Base-by-base conservation (phyloP, 768 basidiomycete genomes). In the Pleurotus pulmonarius region DNA sequence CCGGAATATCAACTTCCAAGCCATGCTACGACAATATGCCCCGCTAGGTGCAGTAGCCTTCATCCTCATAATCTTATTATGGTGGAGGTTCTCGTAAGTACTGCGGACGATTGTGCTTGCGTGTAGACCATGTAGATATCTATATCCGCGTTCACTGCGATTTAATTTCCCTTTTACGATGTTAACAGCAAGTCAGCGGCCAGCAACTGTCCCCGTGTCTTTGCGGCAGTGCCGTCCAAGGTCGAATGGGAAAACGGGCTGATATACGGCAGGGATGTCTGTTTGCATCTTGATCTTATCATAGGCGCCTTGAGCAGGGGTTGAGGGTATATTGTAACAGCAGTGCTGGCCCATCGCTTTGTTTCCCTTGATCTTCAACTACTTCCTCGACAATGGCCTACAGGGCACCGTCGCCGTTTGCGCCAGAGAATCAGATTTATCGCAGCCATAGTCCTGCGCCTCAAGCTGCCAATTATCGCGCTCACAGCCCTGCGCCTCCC, bases 11-110 rank as follows among this genome's bases (percentile, higher is more conserved):
- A 98, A 98, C 67, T 68, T 95, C 55, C 83, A 95, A 62, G 93
- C 94, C 12, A 88, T 98, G 86, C 69, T 98, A 61, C 85, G 97
- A 59, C 93, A 98, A 67, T 99, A 95, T 72, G 97, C 95, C 39
- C 97, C 97, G 2, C 71, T 98, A 55, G 94, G 83, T 46, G 94
- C 88, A 16, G 81, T 95, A 44, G 82, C 76, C 16, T 74, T 98
- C 60, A 78, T 99, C 62, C 64, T 97, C 53, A 75, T 98, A 60
- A 78, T 92, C 60, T 65, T 92, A 49, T 63, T 92, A 40, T 90
- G 83, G 73, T 92, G 90, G 90, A 83, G 86, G 68, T 90, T 92
- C 70, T 80, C 76, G 73, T 86, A 59, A 65, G 39, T 57, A 46
- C 44, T 56, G n/a, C 38, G 43, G 49, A 39, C 44, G 11, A 11